A percentile compares a stretch with the other conserved stretches of the same genome.
Evolutionary conservation across 345 rosid species (phyloP).

Genomic region (Bretschneidera sinensis): DNA sequence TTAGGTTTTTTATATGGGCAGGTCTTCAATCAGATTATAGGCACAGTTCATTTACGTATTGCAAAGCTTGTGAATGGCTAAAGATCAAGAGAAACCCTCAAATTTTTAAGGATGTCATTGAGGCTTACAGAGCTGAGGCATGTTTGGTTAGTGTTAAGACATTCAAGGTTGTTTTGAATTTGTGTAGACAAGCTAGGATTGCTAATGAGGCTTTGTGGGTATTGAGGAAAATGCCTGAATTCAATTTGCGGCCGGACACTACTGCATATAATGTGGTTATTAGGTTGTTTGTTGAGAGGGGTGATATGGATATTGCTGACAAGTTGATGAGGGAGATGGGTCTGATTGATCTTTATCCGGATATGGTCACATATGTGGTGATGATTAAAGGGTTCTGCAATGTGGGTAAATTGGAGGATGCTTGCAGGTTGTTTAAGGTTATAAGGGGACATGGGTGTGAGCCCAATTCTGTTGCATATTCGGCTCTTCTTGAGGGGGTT

Average conservation of each 20-base stretch:
- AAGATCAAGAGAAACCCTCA: constrained; percentile 46
- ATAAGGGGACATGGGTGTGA: constrained; percentile 57
- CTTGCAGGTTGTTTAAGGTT: constrained; percentile 43
- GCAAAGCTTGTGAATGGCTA: constrained; percentile 56
- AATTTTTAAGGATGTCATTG: constrained; percentile 45
- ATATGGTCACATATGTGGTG: constrained; percentile 52
- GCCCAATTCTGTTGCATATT: constrained; percentile 59
- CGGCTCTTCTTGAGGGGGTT: constrained; percentile 64
- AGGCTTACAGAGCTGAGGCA: constrained; percentile 42
- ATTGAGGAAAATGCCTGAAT: constrained; percentile 61
- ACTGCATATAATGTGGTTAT: constrained; percentile 54
- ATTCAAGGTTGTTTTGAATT: constrained; percentile 52
- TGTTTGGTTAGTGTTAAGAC: constrained; percentile 51
- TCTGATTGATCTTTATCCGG: constrained; percentile 50
- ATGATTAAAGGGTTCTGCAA: constrained; percentile 69
- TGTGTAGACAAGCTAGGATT: constrained; percentile 62
- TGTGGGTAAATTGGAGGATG: constrained; percentile 58
- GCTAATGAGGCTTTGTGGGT: constrained; percentile 68
- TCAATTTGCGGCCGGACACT: constrained; percentile 45
- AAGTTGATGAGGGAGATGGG: constrained; percentile 71
- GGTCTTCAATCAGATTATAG: constrained; percentile 59
- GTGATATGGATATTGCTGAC: constrained; percentile 51
- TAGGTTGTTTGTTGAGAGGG: constrained; percentile 60
- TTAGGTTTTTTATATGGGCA: constrained; percentile 80
- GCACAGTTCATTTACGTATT: constrained; percentile 59